phyloP scores from a whole-genome alignment of 805 yeast species.

The Cyberlindnera sargentensis region DNA sequence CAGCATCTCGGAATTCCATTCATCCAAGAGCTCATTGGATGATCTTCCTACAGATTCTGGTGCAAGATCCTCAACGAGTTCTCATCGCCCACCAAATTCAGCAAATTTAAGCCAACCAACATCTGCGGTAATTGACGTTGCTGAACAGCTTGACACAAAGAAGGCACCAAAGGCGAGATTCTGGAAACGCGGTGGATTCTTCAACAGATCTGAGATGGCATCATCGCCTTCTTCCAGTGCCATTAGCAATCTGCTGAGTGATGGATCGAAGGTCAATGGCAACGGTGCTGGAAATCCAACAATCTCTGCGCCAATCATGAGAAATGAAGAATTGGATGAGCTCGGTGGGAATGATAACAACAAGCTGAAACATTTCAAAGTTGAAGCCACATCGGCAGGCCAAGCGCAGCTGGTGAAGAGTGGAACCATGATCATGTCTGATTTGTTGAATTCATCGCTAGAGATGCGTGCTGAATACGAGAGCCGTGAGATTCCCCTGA shows the following conservation, averaged over 20 bases:
- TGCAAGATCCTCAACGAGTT: neutral
- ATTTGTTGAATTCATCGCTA: slow-evolving; percentile 39
- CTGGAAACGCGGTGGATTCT: slow-evolving; percentile 25
- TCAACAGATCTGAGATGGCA: slow-evolving; percentile 11
- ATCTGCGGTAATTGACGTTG: neutral
- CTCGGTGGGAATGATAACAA: slow-evolving; percentile 30
- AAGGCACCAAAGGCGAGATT: slow-evolving; percentile 24
- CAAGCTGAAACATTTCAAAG: slow-evolving; percentile 21
- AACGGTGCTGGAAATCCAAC: slow-evolving; percentile 15
- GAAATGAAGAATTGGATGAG: slow-evolving; percentile 26
- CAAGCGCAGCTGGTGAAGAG: neutral
- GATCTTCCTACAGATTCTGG: too few relatives aligned
- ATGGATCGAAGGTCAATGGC: slow-evolving; percentile 7
- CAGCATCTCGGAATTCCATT: neutral
- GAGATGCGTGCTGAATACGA: slow-evolving; percentile 60
- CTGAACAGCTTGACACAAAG: slow-evolving; percentile 9
- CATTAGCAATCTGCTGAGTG: slow-evolving; percentile 10
- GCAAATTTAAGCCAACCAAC: neutral
- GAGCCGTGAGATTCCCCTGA: slow-evolving; percentile 54
- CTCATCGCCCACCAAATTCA: slow-evolving; percentile 2
- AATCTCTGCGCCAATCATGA: slow-evolving; percentile 31
- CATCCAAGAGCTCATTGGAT: neutral
- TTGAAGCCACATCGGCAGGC: slow-evolving; percentile 2
- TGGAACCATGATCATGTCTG: slow-evolving; percentile 13
- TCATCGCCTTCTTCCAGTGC: slow-evolving; percentile 17